Base-by-base conservation (phyloP, 441 rosid species). In the Syzygium syzygioides region DNA sequence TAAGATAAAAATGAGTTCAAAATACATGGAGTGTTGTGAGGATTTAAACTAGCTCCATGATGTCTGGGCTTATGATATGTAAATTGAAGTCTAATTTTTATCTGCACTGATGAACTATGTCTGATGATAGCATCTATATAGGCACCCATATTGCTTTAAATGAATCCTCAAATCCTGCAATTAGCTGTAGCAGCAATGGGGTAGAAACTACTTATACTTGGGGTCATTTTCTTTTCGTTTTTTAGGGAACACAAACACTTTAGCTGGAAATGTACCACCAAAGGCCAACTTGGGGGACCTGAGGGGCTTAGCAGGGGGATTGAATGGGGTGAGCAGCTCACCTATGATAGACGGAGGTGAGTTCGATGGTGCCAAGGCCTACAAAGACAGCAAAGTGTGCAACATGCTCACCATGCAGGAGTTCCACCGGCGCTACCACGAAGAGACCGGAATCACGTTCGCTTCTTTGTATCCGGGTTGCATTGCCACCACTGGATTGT, bases 331-430 rank as follows among this genome's bases (percentile, higher is more conserved):
- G 87, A 94, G 94, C 93, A 93, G 93, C 93, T 93, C 96, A 4
- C 79, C 98, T 14, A 97, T 97, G 99, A 97, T 96, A 45, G 99
- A 97, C 80, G 99, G 99, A 10, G 99, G 97, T 79, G 96, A 95
- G 25, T 97, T 93, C n/a, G 99, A 97, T 89, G 99, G 99, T 88
- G 99, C 99, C 55, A 98, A 97, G 91, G 99, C 99, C 86, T 96
- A 96, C 91, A 96, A 96, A 94, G 99, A 96, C 91, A 96, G 99
- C 91, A 96, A 96, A 92, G 99, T 97, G 54, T 97, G 99, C 94
- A 96, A 95, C 90, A 96, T 96, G 99, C 94, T 97, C 54, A 97
- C 96, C 52, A 97, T 97, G 98, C 98, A 95, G 89, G 99, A 97
- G 89, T 94, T 96, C 88, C 99, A 96, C 92, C 91, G 95, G 89